Base-by-base conservation (phyloP, 139 green algal species). In the Chlamydomonas eustigma region DNA sequence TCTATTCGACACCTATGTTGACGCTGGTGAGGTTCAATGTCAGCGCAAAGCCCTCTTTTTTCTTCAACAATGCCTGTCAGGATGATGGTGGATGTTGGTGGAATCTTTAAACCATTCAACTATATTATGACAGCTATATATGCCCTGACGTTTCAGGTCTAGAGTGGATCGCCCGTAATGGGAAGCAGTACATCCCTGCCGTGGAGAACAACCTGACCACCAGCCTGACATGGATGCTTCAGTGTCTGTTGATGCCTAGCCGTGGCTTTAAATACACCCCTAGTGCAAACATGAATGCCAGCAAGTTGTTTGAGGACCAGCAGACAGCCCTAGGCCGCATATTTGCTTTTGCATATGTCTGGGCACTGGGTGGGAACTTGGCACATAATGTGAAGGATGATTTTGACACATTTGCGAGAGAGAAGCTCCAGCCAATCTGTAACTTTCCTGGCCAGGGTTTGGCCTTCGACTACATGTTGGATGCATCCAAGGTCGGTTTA, bases 171-270 rank as follows among this genome's bases (percentile, higher is more conserved):
- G 8, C 52, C 52, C 52, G 52, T 28, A 6, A 68, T 28, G 86
- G 87, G 64, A 82, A 73, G 51, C 84, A 94, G 78, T 86, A 85
- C 71, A 92, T 97, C 39, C 66, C 83, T 6, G 82, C 83, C 2
- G 86, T 91, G 38, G 88, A 95, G 63, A 92, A 93, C 87, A 95
- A 93, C 83, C 82, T 92, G 36, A 88, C 91, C 30, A 86, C 78
- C 65, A 88, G 39, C 24, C 51, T 94, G 66, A 68, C 35, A 5
- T 31, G 86, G 8, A 77, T 90, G 66, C 30, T 87, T 4, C 84
- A 83, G 67, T 74, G 63, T 50, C 37, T 88, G 67, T 31, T 88
- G 73, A 18, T 50, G 6, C 70, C 71, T 0, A 37, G 38, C 1
- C 64, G 76, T 28, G 82, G 82, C 75, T 82, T 87, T 67, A 69